These are phyloP conservation scores for Acacia concinna DNA, from an alignment of 331 rosid genomes.

Conservation along the genomic window DNA sequence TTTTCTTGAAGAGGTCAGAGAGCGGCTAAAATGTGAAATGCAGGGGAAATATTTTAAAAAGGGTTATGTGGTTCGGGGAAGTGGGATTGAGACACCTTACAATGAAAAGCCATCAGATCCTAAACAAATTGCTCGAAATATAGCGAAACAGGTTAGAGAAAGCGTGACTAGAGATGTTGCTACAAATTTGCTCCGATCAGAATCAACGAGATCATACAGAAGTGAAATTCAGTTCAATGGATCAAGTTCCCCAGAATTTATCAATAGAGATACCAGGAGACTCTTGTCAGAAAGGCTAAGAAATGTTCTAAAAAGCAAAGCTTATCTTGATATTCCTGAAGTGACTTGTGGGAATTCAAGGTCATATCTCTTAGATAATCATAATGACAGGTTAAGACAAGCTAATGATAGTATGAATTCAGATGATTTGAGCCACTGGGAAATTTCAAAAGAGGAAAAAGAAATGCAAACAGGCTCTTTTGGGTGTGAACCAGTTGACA, in stretches of 20 bases:
- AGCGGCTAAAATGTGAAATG: conserved; percentile 73
- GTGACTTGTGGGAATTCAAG: conserved; percentile 42
- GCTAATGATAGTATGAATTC: conserved; percentile 35
- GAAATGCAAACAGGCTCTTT: conserved; percentile 77
- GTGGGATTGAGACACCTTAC: conserved; percentile 80
- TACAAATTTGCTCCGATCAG: conserved; percentile 56
- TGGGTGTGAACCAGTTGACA: conserved; percentile 61
- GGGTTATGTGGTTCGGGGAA: conserved; percentile 69
- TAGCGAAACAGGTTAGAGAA: conserved; percentile 75
- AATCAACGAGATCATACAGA: conserved; percentile 69
- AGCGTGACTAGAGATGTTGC: conserved; percentile 67
- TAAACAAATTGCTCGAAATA: conserved; percentile 70
- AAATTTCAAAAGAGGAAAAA: conserved; percentile 50
- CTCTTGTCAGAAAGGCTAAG: conserved; percentile 68
- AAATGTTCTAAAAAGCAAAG: conserved; percentile 55
- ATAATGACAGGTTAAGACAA: conserved; percentile 40
- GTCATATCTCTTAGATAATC: conserved; percentile 47
- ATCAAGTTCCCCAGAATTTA: conserved; percentile 60
- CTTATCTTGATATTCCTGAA: conserved; percentile 37
- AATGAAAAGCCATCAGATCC: conserved; percentile 74
- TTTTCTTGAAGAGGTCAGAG: conserved; percentile 94
- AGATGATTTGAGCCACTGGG: conserved; percentile 41
- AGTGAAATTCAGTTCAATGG: conserved; percentile 62
- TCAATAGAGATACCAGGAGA: conserved; percentile 72
- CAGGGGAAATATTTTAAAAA: conserved; percentile 63